Base-by-base conservation (phyloP, 805 yeast genomes). In the Saccharomycopsis sp. region DNA sequence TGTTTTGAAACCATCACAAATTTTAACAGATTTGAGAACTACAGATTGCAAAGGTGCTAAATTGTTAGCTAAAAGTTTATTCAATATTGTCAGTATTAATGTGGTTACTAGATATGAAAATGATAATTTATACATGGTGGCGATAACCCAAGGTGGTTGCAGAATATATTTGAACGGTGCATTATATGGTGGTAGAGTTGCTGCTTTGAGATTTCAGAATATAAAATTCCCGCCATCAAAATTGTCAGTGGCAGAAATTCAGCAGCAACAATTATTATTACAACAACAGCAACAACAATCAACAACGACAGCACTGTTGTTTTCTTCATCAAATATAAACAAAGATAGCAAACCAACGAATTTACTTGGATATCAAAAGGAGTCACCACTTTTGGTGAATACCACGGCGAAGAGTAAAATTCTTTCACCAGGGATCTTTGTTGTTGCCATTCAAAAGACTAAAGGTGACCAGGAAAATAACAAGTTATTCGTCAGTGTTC, bases 351-450 rank as follows among this genome's bases (percentile, higher is more conserved):
- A 23, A 38, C 45, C 45, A 28, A 34, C 9, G 3, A 45, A 26
- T 31, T 14, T 45, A 13, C 56, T 75, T 27, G 73, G 68, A 47
- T 72, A 77, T 17, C 68, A 84, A 59, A 78, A 76, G 52, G 77
- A 74, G 52, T 68, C 74, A 0, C 68, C 78, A 4, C 61, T 70
- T 2, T 58, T 87, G 39, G 65, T 81, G 46, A 74, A 72, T 48
- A 74, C 81, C 37, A 71, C 83, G 22, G 66, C 73, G 33, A 67
- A 77, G 8, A 71, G 84, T 21, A 71, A 75, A 26, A 67, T 89
- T 9, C 68, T 86, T 24, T 78, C 94, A 17, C 96, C 96, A 0
- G 95, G 95, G n/a, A 79, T 87, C 3, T 89, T 79, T 56, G 70
- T 89, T 49, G 81, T 85, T 32, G 84, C 81, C 9, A 72, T 75